Evolutionary conservation across 2,329 filamentous ascomycete genomes (phyloP), one percentile per base, ranked within the genome.

Genomic region (Mycocentrospora acerina): DNA sequence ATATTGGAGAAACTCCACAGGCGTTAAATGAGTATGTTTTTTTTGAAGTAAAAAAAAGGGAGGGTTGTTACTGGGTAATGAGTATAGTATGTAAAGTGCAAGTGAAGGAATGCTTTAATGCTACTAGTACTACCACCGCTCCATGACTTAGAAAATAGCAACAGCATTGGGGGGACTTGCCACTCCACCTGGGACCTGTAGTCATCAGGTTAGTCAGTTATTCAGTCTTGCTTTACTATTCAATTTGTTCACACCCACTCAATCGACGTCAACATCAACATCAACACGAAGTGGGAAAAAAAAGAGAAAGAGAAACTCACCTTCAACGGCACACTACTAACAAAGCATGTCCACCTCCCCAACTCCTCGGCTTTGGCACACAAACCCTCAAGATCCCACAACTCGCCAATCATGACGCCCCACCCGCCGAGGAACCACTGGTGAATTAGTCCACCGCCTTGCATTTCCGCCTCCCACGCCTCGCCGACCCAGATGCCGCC

Each of bases 311-410:
- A 19, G 29, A n/a, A 22, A 46, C 52, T 40, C 40, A 66, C 63
- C 48, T 83, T 83, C 42, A 82, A 59, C 1, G 81, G 80, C 24
- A 72, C 71, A 48, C 79, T 83, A 0, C 75, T 79, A 5, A 85
- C 69, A 62, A 85, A 75, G 53, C 84, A 85, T 2, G 71, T 78
- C 56, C 75, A 82, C 17, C 75, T 64, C 24, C 71, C 67, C 55
- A 73, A 62, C 53, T 70, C 69, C 48, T 76, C 80, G 49, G 79
- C 79, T 32, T 76, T 71, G 24, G 66, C 69, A 3, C 76, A 71
- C 30, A 83, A 60, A 9, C 60, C 68, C 40, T 78, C 74, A 14
- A 85, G 60, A 48, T 69, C 67, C 44, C 61, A 67, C 65, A 69
- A 62, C 46, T 70, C 66, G 12, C 66, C 66, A 35, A 69, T 64